These are phyloP conservation scores for Fusarium aywerte DNA, from an alignment of 2,329 filamentous ascomycete species.

Conservation along the genomic window DNA sequence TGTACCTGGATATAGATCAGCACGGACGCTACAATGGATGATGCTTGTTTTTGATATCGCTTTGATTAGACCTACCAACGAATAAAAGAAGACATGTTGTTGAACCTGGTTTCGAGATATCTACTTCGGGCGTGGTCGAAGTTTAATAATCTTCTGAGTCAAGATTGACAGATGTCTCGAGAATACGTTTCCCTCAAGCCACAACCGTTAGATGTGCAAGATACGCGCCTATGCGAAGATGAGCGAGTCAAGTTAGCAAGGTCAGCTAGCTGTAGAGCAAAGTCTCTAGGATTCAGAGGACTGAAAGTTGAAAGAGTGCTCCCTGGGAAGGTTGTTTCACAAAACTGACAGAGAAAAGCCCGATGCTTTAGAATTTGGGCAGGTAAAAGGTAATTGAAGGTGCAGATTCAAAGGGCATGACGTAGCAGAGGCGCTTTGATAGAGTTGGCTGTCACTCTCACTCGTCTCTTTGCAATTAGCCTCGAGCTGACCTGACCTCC, in stretches of 20 bases:
- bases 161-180: conserved; percentile 9
- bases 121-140: conserved; percentile 10
- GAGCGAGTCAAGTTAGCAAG: conserved; percentile 2
- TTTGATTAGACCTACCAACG: conserved; percentile 46
- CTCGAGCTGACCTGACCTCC: conserved; percentile 9
- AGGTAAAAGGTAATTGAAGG: conserved; percentile 4
- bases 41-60: neutral
- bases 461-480: conserved; percentile 6
- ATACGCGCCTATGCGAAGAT: conserved; percentile 23
- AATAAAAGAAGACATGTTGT: conserved; percentile 46
- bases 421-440: conserved; percentile 33
- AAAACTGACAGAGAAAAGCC: neutral
- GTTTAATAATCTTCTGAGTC: conserved; percentile 26
- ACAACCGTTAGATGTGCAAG: conserved; percentile 28
- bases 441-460: conserved; percentile 23
- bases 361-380: neutral
- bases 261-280: conserved; percentile 2
- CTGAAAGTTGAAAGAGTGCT: neutral
- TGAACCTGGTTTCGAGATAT: neutral
- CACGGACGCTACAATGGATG: conserved; percentile 1
- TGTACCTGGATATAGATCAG: conserved; percentile 73
- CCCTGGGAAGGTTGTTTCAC: neutral
- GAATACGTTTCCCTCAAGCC: conserved; percentile 29
- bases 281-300: conserved; percentile 11
- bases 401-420: conserved; percentile 33